Evolutionary conservation across 371 early-diverging fungal species (phyloP).

Genomic region (Lichtheimia corymbifera): DNA sequence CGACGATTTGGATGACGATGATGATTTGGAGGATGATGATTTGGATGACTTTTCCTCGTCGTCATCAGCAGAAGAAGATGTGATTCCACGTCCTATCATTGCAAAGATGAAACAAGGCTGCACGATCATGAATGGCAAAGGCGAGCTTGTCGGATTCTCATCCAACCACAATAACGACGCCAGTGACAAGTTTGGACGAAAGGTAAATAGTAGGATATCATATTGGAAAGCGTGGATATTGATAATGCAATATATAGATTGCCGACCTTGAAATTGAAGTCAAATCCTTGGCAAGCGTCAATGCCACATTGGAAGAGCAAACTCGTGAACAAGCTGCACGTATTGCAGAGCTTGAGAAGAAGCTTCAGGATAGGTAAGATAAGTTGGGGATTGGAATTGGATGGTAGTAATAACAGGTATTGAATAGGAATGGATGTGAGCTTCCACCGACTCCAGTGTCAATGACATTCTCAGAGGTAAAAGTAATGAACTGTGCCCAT

Average conservation of each 20-base stretch:
- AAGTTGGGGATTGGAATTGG: neutral
- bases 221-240: neutral
- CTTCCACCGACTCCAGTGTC: slow-evolving; percentile 17
- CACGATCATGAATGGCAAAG: slow-evolving; percentile 49
- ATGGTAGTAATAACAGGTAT: neutral
- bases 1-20: slow-evolving; percentile 8
- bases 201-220: slow-evolving; percentile 21
- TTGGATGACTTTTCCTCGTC: slow-evolving; percentile 12
- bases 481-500: neutral
- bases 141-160: slow-evolving; percentile 39
- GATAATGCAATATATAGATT: slow-evolving; percentile 26
- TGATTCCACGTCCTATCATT: slow-evolving; percentile 16
- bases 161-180: neutral
- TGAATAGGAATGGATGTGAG: slow-evolving; percentile 1
- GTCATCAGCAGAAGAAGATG: slow-evolving; percentile 13
- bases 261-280: slow-evolving; percentile 56
- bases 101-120: slow-evolving; percentile 40
- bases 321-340: slow-evolving; percentile 40
- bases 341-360: slow-evolving; percentile 39
- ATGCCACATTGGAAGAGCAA: slow-evolving; percentile 42
- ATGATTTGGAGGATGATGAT: slow-evolving; percentile 16
- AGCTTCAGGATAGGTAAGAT: slow-evolving; percentile 17
- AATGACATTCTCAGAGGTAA: slow-evolving; percentile 13
- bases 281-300: slow-evolving; percentile 37
- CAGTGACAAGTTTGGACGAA: slow-evolving; percentile 29